Base-by-base conservation (phyloP, 1,284 basidiomycete species). In the Heterobasidion annosum region DNA sequence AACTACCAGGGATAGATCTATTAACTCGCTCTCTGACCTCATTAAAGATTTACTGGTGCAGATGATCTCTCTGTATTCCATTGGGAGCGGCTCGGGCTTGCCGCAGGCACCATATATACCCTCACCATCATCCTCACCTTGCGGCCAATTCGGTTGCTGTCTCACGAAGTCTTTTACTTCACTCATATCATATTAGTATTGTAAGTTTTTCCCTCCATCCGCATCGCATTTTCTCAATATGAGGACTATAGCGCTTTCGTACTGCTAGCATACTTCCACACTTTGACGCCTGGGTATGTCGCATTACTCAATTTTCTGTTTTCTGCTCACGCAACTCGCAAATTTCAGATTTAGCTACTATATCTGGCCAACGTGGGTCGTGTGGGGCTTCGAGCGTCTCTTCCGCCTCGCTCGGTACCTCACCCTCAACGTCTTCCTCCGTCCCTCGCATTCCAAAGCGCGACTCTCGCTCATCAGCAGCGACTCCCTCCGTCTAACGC, bases 381-480 rank as follows among this genome's bases (percentile, higher is more conserved):
- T 74, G 46, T 77, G 75, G 75, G 70, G 65, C 13, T 61, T 74
- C 44, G 75, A 77, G 58, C 68, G 75, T 7, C 43, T 70, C n/a
- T 54, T 68, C 51, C 67, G 72, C 13, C 49, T 64, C 10, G 32
- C 62, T 7, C 67, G 72, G 40, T 62, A 73, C 51, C 34, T 72
- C 50, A 52, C 73, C 53, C 57, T 71, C 59, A 75, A 75, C 65
- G 58, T 70, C 59, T 55, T 69, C 61, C 55, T 62, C 51, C 57
- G 62, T 32, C 64, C 58, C 51, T 62, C 57, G 58, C 33, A 64
- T 54, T 56, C 61, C 46, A 57, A 64, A 63, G 64, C 64, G 35
- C 65, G 49, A 34, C 58, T 71, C 42, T 68, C 69, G 56, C 67
- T 57, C 56, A 58, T 77, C 44, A 67, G 65, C 44, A 58, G 62